Conservation (phyloP, 1,284 basidiomycete species). For the Fomitopsis schrenkii region DNA sequence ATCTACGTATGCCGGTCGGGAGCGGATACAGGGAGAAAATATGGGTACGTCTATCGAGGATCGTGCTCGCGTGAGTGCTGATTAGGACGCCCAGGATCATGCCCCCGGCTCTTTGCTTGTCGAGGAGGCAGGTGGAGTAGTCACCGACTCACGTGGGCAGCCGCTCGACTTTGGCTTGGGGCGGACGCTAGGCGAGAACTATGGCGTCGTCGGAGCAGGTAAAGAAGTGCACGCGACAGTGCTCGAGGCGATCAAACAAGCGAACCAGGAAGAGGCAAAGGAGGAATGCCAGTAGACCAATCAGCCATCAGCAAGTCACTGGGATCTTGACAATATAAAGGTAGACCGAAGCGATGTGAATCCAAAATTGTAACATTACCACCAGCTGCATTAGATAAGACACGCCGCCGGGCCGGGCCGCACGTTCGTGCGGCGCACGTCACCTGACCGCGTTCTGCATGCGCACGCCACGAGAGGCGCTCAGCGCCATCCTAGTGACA, state of each 20-base stretch:
- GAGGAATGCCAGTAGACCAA: not conserved
- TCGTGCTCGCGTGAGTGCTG: not conserved
- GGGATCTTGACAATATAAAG: not conserved
- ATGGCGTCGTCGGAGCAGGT: slow-evolving; percentile 81
- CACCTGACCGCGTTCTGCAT: no score
- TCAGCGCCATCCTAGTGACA: no score
- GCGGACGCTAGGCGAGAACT: slow-evolving; percentile 82
- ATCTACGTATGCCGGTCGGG: slow-evolving; percentile 88
- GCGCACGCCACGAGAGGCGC: no score
- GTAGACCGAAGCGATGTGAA: not conserved
- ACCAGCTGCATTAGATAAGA: no score
- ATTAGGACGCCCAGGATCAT: slow-evolving; percentile 63
- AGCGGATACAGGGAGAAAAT: slow-evolving; percentile 27
- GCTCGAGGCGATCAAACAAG: slow-evolving; percentile 73
- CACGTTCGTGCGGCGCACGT: no score
- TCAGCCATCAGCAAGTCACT: not conserved
- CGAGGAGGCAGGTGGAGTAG: slow-evolving; percentile 84
- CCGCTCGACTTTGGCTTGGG: slow-evolving; percentile 87
- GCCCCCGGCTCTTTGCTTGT: slow-evolving; percentile 86
- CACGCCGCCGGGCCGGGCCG: no score
- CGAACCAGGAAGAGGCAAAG: slow-evolving; percentile 41
- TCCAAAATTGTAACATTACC: not conserved
- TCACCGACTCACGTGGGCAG: slow-evolving; percentile 80
- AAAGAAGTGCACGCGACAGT: slow-evolving; percentile 65
- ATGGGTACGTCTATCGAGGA: slow-evolving; percentile 84